These are phyloP conservation scores for Tolypocladium album DNA, from an alignment of 2,329 filamentous ascomycete genomes.

Conservation along the genomic window DNA sequence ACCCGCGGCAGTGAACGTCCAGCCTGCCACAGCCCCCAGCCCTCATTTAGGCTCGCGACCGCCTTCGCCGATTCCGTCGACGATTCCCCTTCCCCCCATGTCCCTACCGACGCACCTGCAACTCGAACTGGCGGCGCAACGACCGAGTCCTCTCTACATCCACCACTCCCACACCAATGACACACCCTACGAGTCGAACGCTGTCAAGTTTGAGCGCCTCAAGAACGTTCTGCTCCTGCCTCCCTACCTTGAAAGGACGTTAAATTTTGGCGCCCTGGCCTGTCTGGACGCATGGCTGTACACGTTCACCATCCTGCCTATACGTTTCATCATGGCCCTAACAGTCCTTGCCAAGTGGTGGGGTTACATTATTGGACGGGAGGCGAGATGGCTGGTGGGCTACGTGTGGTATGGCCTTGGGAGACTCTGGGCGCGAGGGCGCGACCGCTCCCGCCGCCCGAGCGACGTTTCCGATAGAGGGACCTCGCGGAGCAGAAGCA, in stretches of 20 bases:
- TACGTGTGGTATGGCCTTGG: conserved; percentile 76
- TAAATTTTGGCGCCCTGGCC: conserved; percentile 80
- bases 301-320: conserved; percentile 87
- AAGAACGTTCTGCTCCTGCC: conserved; percentile 82
- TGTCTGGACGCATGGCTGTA: conserved; percentile 96
- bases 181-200: conserved; percentile 79
- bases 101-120: conserved; percentile 55
- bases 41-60: conserved; percentile 18
- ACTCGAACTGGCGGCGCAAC: conserved; percentile 50
- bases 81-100: conserved; percentile 55
- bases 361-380: conserved; percentile 59
- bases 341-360: conserved; percentile 71
- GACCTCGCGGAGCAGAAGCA: conserved; percentile 28
- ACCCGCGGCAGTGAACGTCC: conserved; percentile 11
- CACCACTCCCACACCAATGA: conserved; percentile 46
- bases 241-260: conserved; percentile 68
- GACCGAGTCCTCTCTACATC: conserved; percentile 56
- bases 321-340: conserved; percentile 75
- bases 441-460: conserved; percentile 25
- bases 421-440: conserved; percentile 59
- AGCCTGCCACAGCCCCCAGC: conserved; percentile 5
- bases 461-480: conserved; percentile 25
- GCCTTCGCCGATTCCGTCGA: conserved; percentile 38
- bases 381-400: conserved; percentile 57
- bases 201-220: conserved; percentile 82